Conservation (phyloP, 495 filamentous ascomycete genomes). For the Aspergillus egyptiacus region DNA sequence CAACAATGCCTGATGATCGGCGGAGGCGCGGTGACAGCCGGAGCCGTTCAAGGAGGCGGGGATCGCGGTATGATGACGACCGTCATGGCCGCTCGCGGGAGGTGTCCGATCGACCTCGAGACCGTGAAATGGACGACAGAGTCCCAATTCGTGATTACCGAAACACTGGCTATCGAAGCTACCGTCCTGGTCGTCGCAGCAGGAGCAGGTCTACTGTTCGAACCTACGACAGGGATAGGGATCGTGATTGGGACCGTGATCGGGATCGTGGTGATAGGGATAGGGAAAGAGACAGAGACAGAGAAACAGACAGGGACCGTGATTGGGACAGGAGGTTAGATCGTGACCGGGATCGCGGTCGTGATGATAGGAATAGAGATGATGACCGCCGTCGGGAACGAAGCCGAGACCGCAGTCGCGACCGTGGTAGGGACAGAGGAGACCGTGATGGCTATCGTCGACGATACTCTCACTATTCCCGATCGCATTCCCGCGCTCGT, state of each 20-base stretch:
- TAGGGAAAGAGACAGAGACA: slow-evolving; percentile 26
- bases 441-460: slow-evolving; percentile 26
- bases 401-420: slow-evolving; percentile 25
- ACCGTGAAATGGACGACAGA: slow-evolving; percentile 33
- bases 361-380: slow-evolving; percentile 17
- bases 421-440: slow-evolving; percentile 18
- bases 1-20: slow-evolving; percentile 27
- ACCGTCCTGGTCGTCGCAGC: slow-evolving; percentile 34
- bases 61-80: slow-evolving; percentile 32
- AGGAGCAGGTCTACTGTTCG: slow-evolving; percentile 32
- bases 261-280: slow-evolving; percentile 21
- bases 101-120: slow-evolving; percentile 29
- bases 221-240: slow-evolving; percentile 17
- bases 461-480: slow-evolving; percentile 19
- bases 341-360: slow-evolving; percentile 25
- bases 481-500: slow-evolving; percentile 11
- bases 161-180: slow-evolving; percentile 29
- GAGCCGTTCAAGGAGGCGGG: slow-evolving; percentile 29
- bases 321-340: slow-evolving; percentile 12
- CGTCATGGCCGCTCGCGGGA: slow-evolving; percentile 32
- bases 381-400: slow-evolving; percentile 15
- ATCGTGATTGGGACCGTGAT: slow-evolving; percentile 28
- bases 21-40: slow-evolving; percentile 31
- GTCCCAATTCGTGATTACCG: slow-evolving; percentile 34
- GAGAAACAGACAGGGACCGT: slow-evolving; percentile 22